phyloP scores from a whole-genome alignment of 129 eudicot species.

The Escallonia herrerae region DNA sequence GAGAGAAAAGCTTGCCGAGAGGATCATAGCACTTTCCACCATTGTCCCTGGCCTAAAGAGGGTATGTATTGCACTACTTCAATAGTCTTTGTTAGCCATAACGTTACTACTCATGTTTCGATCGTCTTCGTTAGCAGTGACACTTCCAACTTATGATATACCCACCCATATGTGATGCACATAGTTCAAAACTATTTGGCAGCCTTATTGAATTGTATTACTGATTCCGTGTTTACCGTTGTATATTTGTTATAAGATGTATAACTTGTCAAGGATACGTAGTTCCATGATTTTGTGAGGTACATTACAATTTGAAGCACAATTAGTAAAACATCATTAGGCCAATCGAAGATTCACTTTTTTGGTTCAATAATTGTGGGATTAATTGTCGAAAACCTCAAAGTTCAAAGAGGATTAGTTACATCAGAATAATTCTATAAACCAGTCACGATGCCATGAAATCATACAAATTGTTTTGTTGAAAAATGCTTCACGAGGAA shows the following conservation, averaged over 20 bases:
- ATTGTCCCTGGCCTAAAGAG: slow-evolving; percentile 63
- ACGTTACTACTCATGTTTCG: not conserved
- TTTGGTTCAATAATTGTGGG: too few species aligned
- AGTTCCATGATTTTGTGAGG: too few species aligned
- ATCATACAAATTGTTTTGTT: too few species aligned
- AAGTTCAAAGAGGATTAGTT: too few species aligned
- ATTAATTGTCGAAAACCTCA: too few species aligned
- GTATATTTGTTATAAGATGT: not conserved
- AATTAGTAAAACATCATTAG: too few species aligned
- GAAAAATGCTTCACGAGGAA: too few species aligned
- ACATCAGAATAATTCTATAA: too few species aligned
- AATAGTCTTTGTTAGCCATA: not conserved
- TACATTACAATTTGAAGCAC: too few species aligned
- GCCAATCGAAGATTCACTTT: too few species aligned
- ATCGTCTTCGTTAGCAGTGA: not conserved
- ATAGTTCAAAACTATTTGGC: not conserved
- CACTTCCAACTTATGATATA: not conserved
- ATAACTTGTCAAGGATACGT: too few species aligned
- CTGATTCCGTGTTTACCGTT: not conserved
- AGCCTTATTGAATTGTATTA: not conserved
- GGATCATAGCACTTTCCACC: slow-evolving; percentile 54
- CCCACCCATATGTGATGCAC: not conserved
- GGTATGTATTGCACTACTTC: slow-evolving; percentile 21
- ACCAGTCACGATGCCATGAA: too few species aligned
- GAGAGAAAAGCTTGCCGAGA: slow-evolving; percentile 44